Evolutionary conservation across 768 basidiomycete species (phyloP).

Genomic region (Lepiota brunneoincarnata): DNA sequence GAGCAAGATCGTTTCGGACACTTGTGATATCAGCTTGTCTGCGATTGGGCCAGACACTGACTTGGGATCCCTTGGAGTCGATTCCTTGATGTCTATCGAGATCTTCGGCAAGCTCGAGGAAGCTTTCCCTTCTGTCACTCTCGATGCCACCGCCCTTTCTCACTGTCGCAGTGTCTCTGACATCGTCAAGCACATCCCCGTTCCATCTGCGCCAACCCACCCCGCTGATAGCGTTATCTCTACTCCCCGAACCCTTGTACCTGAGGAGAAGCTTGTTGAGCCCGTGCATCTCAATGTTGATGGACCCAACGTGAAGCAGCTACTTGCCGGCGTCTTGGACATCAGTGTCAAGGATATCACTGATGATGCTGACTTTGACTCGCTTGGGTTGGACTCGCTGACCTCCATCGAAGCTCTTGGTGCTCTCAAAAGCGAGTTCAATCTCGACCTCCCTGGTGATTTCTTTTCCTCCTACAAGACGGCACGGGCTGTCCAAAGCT

Average conservation of each 20-base stretch:
- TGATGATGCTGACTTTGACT: slow-evolving; percentile 44
- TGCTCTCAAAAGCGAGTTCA: slow-evolving; percentile 38
- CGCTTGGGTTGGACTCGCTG: slow-evolving; percentile 63
- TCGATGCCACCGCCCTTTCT: slow-evolving; percentile 2
- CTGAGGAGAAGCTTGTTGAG: slow-evolving; percentile 29
- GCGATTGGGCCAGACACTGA: slow-evolving; percentile 6
- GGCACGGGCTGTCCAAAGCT: slow-evolving; percentile 33
- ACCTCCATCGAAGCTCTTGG: slow-evolving; percentile 61
- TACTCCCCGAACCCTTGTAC: slow-evolving; percentile 35
- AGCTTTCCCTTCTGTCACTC: slow-evolving; percentile 5
- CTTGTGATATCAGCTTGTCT: neutral
- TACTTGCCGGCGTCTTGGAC: slow-evolving; percentile 49
- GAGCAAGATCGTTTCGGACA: slow-evolving; percentile 5
- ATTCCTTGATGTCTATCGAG: slow-evolving; percentile 15
- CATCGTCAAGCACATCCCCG: slow-evolving; percentile 5
- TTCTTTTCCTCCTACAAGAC: slow-evolving; percentile 43
- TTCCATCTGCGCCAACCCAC: neutral
- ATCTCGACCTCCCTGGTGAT: slow-evolving; percentile 40
- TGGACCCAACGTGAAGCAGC: slow-evolving; percentile 28
- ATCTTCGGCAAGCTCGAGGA: slow-evolving; percentile 11
- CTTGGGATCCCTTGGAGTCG: slow-evolving; percentile 9
- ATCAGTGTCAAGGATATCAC: slow-evolving; percentile 33
- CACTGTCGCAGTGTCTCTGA: slow-evolving; percentile 11
- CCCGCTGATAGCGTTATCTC: slow-evolving; percentile 18
- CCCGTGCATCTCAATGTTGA: slow-evolving; percentile 18